Evolutionary conservation across 352 stramenopile genomes (phyloP), one percentile per base, ranked within the genome.

Genomic region (Ophiocytium majus): DNA sequence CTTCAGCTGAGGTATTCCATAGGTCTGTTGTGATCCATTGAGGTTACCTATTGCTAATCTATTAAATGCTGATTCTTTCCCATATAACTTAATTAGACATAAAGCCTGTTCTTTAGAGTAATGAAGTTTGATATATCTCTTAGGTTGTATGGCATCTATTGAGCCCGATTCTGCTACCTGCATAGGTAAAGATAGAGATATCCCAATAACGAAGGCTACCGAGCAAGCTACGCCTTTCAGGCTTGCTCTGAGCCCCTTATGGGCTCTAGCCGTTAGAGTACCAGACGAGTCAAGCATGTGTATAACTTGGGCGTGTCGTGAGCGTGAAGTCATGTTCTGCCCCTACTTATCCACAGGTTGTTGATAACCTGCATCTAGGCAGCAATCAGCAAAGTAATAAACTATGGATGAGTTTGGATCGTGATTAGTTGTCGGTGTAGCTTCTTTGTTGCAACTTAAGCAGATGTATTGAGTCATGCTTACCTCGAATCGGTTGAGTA

Each of bases 131-230:
- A 28, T 28, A 23, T 23, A 71, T 23, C 28, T 28, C 28, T 71
- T 71, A 71, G 28, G 28, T 71, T 28, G 23, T 23, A 71, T 71
- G 23, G 57, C 57, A 23, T 71, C 28, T 23, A 23, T 28, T 71
- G 57, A 23, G 19, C 19, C 57, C 57, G 28, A 23, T 71, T 23
- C 57, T 23, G 23, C 57, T 71, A 71, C 57, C 23, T 23, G 57
- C 57, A 71, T 71, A 23, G 57, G 19, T 28, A 71, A 23, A 71
- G 57, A 71, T 71, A 71, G 57, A 71, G 57, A 71, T 71, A 71
- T 71, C 57, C 57, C 57, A 71, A 71, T 71, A 71, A 28, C 57
- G 57, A 71, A 23, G 57, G 57, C 57, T 71, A 71, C 57, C 57
- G 19, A 23, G 19, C 57, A 28, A 28, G 57, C 57, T 71, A 71